Evolutionary conservation across 345 rosid species (phyloP), one percentile per base, ranked within the genome.

Genomic region (Microcos paniculata): DNA sequence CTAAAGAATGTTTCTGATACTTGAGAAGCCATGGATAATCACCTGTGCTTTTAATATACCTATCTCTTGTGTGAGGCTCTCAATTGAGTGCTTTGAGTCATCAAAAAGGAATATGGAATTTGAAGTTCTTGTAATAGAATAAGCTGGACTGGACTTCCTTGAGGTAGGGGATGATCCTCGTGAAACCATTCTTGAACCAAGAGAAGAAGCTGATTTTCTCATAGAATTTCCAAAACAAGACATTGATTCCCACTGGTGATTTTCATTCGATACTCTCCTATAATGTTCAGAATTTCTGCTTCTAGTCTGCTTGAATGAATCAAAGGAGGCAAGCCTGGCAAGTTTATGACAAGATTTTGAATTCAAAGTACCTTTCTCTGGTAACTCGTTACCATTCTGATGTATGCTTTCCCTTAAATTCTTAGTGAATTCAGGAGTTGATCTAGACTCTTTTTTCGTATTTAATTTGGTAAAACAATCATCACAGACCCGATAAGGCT

Each of bases 401-500:
- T 73, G 74, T 69, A 82, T 30, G 80, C 82, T 84, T 63, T 87
- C 92, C 72, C 59, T 69, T 46, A 85, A 81, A 62, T 71, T 79
- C 38, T 77, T 84, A 9, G 85, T 69, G 76, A 79, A 63, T 48
- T 70, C 81, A 18, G 72, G 78, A 21, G 76, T 75, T 56, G 84
- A 68, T 48, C 68, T 73, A 75, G 43, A 78, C 72, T 83, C 88
- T 31, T 68, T 73, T 58, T 66, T 73, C 75, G 80, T 84, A 67
- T 84, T 85, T 63, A 92, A 80, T 84, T 85, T 92, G 23, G 59
- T 48, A 66, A 80, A 85, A 66, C 93, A 92, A 76, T 78, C 84
- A 76, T 88, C 90, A 72, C 93, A 90, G 18, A 90, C 94, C 52
- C 90, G 91, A 79, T 82, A 83, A 77, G 89, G 84, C 79, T 90